Conservation (phyloP, 2,329 filamentous ascomycete genomes). For the Epichloe coenophiala region DNA sequence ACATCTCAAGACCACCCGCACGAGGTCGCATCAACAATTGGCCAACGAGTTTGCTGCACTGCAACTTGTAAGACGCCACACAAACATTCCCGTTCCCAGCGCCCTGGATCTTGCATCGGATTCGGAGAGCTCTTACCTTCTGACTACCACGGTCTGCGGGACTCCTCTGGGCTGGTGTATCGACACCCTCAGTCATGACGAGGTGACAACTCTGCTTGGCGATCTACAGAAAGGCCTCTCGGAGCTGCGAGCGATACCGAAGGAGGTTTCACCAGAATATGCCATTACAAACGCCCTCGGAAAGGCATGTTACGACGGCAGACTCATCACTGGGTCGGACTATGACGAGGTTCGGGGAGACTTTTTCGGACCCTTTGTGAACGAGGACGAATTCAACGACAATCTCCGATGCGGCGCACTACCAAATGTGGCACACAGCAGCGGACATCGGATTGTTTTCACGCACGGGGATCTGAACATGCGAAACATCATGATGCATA, state of each 20-base stretch:
- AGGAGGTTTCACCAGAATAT: not conserved
- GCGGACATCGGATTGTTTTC: slow-evolving; percentile 19
- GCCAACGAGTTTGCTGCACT: slow-evolving; percentile 4
- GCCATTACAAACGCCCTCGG: not conserved
- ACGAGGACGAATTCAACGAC: slow-evolving; percentile 8
- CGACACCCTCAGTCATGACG: slow-evolving; percentile 2
- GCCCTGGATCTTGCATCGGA: slow-evolving; percentile 2
- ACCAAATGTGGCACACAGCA: not conserved
- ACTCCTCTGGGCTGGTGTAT: not conserved
- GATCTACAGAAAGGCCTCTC: not conserved
- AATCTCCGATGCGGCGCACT: not conserved
- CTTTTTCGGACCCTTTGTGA: slow-evolving; percentile 6
- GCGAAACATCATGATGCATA: slow-evolving; percentile 15
- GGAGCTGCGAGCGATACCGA: slow-evolving; percentile 1
- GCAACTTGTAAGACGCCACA: slow-evolving; percentile 2
- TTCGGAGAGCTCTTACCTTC: not conserved
- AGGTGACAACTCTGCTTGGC: not conserved
- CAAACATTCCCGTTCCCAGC: not conserved
- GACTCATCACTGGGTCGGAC: not conserved
- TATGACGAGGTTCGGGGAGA: slow-evolving; percentile 1
- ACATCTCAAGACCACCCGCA: slow-evolving; percentile 4
- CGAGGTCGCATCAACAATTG: not conserved
- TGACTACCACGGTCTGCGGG: not conserved
- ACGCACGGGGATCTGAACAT: slow-evolving; percentile 26
- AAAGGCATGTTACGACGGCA: slow-evolving; percentile 1